Conservation (phyloP, 768 basidiomycete species). For the Pisolithus sp. region DNA sequence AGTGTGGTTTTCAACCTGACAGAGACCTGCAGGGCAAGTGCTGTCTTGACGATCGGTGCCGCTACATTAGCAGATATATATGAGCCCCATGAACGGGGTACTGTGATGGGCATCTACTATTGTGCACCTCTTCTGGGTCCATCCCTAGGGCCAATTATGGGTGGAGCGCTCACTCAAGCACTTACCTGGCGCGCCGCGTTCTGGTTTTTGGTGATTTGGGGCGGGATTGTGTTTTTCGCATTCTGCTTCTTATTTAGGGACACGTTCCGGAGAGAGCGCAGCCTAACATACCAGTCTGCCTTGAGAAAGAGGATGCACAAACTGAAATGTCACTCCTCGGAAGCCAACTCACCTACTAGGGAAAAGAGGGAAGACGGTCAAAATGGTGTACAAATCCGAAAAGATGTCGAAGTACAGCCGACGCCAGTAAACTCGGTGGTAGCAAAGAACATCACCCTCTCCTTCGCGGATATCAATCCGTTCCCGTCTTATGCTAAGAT, state of each 20-base stretch:
- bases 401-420: constrained; percentile 22
- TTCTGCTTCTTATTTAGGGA: constrained; percentile 76
- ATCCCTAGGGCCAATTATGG: constrained; percentile 61
- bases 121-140: constrained; percentile 74
- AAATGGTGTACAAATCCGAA: not conserved
- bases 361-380: constrained; percentile 5
- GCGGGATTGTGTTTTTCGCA: constrained; percentile 44
- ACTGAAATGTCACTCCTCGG: constrained; percentile 1
- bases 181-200: constrained; percentile 80
- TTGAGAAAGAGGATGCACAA: constrained; percentile 38
- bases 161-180: constrained; percentile 59
- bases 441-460: constrained; percentile 42
- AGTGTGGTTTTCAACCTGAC: not conserved
- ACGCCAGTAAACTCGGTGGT: constrained; percentile 8
- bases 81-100: constrained; percentile 68
- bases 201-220: constrained; percentile 72
- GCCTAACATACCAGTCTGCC: constrained; percentile 68
- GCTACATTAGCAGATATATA: constrained; percentile 78
- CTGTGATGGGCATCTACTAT: constrained; percentile 79
- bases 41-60: constrained; percentile 66
- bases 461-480: constrained; percentile 68
- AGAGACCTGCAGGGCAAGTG: constrained; percentile 42
- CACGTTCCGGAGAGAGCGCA: constrained; percentile 80
- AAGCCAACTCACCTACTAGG: constrained; percentile 11
- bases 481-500: constrained; percentile 54